phyloP scores from a whole-genome alignment of 78 protist genomes.

The Polysphondylium violaceum region DNA sequence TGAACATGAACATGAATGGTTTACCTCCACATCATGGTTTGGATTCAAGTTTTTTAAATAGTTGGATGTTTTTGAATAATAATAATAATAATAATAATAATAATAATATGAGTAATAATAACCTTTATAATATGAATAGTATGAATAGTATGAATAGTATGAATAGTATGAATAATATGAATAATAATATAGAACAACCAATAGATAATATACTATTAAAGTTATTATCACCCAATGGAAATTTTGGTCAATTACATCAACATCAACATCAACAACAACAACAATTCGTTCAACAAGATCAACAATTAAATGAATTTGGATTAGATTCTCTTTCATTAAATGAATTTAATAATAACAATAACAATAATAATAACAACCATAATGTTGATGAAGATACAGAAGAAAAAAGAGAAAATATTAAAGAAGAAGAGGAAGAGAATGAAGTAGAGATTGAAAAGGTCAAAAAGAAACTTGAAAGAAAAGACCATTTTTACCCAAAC shows the following conservation, averaged over 20 bases:
- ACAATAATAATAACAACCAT: background rate
- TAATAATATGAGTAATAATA: background rate
- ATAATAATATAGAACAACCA: background rate
- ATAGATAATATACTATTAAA: too few species aligned
- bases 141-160: too few species aligned
- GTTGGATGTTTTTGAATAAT: too few species aligned
- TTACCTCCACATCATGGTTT: too few species aligned
- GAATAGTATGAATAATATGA: too few species aligned
- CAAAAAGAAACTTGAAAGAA: constrained; percentile 51
- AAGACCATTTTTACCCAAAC: constrained; percentile 54
- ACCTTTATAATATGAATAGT: too few species aligned
- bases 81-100: background rate
- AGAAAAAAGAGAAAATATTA: background rate
- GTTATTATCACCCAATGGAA: too few species aligned
- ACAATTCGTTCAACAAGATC: background rate
- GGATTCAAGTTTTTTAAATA: too few species aligned
- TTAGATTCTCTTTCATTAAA: background rate
- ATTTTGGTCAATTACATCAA: constrained; percentile 16
- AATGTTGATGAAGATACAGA: background rate
- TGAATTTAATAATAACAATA: constrained; percentile 1
- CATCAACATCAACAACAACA: constrained; percentile 1
- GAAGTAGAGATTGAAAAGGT: constrained; percentile 45
- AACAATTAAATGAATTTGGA: background rate
- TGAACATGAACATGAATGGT: background rate
- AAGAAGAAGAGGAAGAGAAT: background rate